Conservation (phyloP, 2,329 filamentous ascomycete species). For the Verticillium zaregamsianum region DNA sequence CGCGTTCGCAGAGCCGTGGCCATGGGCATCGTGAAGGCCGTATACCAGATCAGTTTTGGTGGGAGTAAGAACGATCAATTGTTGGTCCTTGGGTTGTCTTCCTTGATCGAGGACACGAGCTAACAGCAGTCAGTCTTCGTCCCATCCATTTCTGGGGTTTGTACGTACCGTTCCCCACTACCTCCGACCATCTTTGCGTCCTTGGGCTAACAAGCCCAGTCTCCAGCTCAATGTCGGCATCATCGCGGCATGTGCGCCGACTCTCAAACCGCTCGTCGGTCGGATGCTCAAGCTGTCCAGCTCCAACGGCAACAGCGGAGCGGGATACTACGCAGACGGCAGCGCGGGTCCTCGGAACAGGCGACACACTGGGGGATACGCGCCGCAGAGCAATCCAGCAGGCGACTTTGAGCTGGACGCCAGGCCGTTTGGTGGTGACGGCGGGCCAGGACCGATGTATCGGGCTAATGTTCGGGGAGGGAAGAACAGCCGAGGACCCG, state of each 20-base stretch:
- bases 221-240: slow-evolving; percentile 22
- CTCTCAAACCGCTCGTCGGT: slow-evolving; percentile 19
- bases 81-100: slow-evolving; percentile 11
- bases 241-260: slow-evolving; percentile 20
- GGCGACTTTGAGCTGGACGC: not conserved
- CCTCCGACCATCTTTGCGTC: not conserved
- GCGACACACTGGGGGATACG: not conserved
- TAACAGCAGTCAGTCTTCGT: not conserved
- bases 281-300: slow-evolving; percentile 3
- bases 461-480: not conserved
- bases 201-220: slow-evolving; percentile 5
- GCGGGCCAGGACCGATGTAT: not conserved
- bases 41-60: slow-evolving; percentile 28
- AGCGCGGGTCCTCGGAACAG: not conserved
- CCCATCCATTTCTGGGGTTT: not conserved
- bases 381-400: not conserved
- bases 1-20: slow-evolving; percentile 26
- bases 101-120: too few species aligned
- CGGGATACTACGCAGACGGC: not conserved
- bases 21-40: slow-evolving; percentile 33
- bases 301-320: not conserved
- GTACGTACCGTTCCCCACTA: not conserved
- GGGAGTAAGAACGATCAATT: slow-evolving; percentile 26
- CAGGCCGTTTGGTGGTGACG: not conserved
- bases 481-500: not conserved